These are phyloP conservation scores for Stagonosporopsis chrysanthemi DNA, from an alignment of 2,329 filamentous ascomycete genomes.

Conservation along the genomic window DNA sequence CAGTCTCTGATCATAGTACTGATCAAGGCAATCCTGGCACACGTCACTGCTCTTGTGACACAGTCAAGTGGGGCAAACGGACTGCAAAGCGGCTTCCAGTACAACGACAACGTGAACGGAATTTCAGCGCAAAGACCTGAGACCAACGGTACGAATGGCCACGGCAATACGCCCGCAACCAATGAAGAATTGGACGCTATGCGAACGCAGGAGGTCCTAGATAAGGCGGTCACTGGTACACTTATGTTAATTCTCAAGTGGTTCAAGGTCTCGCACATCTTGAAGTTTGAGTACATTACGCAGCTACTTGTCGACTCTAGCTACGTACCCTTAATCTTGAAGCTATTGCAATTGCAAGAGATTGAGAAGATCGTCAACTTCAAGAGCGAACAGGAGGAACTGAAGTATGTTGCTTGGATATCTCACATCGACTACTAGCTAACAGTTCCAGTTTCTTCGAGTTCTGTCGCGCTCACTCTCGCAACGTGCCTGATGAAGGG, in stretches of 20 bases:
- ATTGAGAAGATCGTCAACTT: slow-evolving; percentile 89
- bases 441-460: slow-evolving; percentile 77
- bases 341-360: slow-evolving; percentile 93
- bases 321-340: slow-evolving; percentile 89
- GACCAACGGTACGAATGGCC: slow-evolving; percentile 43
- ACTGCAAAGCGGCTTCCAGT: slow-evolving; percentile 57
- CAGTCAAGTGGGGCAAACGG: slow-evolving; percentile 60
- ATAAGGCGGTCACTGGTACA: slow-evolving; percentile 90
- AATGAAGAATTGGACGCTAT: slow-evolving; percentile 81
- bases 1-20: slow-evolving; percentile 94
- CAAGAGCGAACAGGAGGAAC: slow-evolving; percentile 80
- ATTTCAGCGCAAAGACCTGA: slow-evolving; percentile 40
- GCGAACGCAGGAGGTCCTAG: slow-evolving; percentile 83
- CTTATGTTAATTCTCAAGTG: slow-evolving; percentile 91
- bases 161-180: slow-evolving; percentile 38
- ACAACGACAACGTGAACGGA: slow-evolving; percentile 52
- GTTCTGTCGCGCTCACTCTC: slow-evolving; percentile 79
- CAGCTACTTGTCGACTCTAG: slow-evolving; percentile 94
- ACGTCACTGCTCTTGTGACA: slow-evolving; percentile 83
- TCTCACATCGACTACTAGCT: slow-evolving; percentile 17
- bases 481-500: slow-evolving; percentile 57
- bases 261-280: slow-evolving; percentile 91
- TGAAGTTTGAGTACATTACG: slow-evolving; percentile 95
- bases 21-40: slow-evolving; percentile 84
- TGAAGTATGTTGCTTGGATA: slow-evolving; percentile 65